Conservation (phyloP, 169 alveolate species). For the Perkinsus olseni region DNA sequence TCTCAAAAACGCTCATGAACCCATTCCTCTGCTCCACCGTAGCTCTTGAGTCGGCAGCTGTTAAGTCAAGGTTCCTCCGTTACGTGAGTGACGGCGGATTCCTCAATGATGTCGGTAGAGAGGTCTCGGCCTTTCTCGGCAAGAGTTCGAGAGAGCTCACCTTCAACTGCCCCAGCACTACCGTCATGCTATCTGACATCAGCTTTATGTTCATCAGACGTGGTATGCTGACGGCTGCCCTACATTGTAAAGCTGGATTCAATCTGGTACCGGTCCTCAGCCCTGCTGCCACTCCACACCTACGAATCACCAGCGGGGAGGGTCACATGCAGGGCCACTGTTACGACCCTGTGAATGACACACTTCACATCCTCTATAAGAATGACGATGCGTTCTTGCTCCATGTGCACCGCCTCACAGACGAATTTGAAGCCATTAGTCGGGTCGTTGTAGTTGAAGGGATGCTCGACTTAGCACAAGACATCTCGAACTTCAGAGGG, state of each 20-base stretch:
- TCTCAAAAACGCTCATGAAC: not conserved
- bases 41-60: not conserved
- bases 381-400: too few relatives aligned
- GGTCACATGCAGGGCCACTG: too few relatives aligned
- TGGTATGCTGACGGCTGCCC: not conserved
- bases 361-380: too few relatives aligned
- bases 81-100: not conserved
- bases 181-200: not conserved
- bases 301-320: too few relatives aligned
- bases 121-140: not conserved
- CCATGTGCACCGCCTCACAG: too few relatives aligned
- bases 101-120: not conserved
- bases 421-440: too few relatives aligned
- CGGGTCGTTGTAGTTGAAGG: too few relatives aligned
- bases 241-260: not conserved
- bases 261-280: not conserved
- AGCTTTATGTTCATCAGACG: not conserved
- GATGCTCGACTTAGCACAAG: too few relatives aligned
- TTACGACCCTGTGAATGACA: too few relatives aligned
- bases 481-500: too few relatives aligned
- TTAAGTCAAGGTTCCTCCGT: not conserved
- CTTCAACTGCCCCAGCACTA: not conserved
- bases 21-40: not conserved
- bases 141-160: not conserved
- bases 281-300: not conserved